phyloP scores from a whole-genome alignment of 495 filamentous ascomycete genomes.

The Xylaria cubensis region DNA sequence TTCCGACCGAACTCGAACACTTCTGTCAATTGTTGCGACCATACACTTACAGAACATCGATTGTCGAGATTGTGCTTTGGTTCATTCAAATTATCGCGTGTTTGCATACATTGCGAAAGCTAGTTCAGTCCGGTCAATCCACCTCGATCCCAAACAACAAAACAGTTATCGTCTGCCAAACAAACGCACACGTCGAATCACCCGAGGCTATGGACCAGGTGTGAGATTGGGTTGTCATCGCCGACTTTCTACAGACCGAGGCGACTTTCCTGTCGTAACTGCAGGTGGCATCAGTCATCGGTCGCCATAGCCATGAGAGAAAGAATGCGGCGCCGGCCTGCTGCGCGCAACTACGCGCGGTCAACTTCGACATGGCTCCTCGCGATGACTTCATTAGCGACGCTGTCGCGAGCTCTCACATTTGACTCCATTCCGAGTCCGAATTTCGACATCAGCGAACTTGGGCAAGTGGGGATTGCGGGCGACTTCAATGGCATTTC shows the following conservation, averaged over 20 bases:
- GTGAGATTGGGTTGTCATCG: constrained; percentile 20
- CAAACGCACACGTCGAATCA: constrained; percentile 2
- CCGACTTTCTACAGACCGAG: constrained; percentile 33
- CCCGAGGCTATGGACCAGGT: constrained; percentile 30
- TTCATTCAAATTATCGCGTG: neutral
- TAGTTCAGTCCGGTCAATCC: neutral
- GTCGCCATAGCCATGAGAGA: constrained; percentile 47
- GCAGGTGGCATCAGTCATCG: constrained; percentile 27
- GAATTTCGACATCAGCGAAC: constrained; percentile 78
- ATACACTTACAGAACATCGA: constrained; percentile 3
- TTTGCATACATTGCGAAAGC: constrained; percentile 1
- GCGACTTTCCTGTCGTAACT: constrained; percentile 24
- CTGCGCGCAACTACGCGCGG: constrained; percentile 38
- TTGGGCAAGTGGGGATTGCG: constrained; percentile 85
- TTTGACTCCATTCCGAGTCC: constrained; percentile 76
- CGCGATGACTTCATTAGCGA: constrained; percentile 51
- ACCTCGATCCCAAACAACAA: neutral
- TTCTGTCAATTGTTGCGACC: neutral
- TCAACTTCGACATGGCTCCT: constrained; percentile 41
- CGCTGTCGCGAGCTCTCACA: constrained; percentile 64
- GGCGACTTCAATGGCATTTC: constrained; percentile 93
- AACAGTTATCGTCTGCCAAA: neutral
- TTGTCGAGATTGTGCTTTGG: neutral
- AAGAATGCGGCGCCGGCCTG: constrained; percentile 43
- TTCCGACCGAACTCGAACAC: neutral